phyloP scores from a whole-genome alignment of 176 grass and related monocot species.

The Cocos nucifera region DNA sequence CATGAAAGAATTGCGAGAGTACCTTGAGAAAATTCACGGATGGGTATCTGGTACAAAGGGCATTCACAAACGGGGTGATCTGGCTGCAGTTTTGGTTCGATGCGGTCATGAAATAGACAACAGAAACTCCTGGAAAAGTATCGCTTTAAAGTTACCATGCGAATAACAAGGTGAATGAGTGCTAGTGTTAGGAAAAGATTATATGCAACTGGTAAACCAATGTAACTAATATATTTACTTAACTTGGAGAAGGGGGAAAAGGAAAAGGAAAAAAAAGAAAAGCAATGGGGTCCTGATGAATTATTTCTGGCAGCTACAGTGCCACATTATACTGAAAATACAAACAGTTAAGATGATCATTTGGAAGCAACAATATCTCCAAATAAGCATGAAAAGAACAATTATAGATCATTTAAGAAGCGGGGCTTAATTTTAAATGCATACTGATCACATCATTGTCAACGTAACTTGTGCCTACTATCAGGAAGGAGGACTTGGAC shows the following conservation, averaged over 20 bases:
- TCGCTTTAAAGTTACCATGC: conserved; percentile 1
- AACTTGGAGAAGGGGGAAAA: too few species aligned
- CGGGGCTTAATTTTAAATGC: not conserved
- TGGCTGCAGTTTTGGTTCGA: conserved; percentile 67
- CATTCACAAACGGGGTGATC: conserved; percentile 61
- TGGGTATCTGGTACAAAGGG: conserved; percentile 73
- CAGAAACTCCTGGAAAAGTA: conserved; percentile 57
- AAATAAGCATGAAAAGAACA: too few species aligned
- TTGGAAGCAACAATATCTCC: too few species aligned
- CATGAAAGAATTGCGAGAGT: not conserved
- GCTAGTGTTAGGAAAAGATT: too few species aligned
- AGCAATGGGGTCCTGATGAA: too few species aligned
- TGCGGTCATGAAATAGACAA: conserved; percentile 74
- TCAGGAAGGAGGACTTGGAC: not conserved
- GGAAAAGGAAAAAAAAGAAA: too few species aligned
- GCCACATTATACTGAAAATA: too few species aligned
- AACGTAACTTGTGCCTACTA: too few species aligned
- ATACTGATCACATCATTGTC: not conserved
- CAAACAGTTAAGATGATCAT: too few species aligned
- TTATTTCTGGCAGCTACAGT: too few species aligned
- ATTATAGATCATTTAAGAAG: not conserved
- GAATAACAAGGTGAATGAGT: conserved; percentile 1
- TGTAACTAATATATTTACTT: too few species aligned
- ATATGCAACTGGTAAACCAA: too few species aligned
- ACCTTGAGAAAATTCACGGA: conserved; percentile 95